Evolutionary conservation across 768 basidiomycete species (phyloP), one percentile per base, ranked within the genome.

Genomic region (Boletus insuetus): DNA sequence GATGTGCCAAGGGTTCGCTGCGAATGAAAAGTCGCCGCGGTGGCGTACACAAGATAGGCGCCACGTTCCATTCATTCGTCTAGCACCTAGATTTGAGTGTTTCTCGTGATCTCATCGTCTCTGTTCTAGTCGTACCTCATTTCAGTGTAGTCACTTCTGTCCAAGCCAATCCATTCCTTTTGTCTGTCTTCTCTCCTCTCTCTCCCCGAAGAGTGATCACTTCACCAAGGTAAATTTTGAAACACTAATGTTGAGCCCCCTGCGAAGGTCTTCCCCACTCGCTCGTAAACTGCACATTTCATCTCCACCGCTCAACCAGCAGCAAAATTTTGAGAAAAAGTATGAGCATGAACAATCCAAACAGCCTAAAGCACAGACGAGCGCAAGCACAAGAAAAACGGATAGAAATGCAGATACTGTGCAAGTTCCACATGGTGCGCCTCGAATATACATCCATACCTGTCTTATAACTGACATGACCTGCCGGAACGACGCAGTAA

Each of bases 401-500:
- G 32, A 47, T 13, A 37, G 9, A 24, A 41, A 43, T 9, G 19
- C 12, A 11, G 39, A 53, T 1, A 0, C 35, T 0, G 16, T 39
- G 40, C 59, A 45, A 44, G 46, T 6, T 41, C 41, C 31, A 43
- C 54, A 53, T 9, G 59, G 62, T 58, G 63, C 14, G 60, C 32
- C 7, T 46, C 29, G 5, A 34, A 29, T 4, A 10, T 6, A 5
- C 16, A 17, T 8, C 11, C n/a, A n/a, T 38, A 16, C 12, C 16
- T 20, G 13, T 8, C n/a, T 9, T n/a, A n/a, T n/a, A 6, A 42
- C 17, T 35, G 32, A 53, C 39, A 5, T 20, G 35, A 34, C n/a
- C 7, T 3, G n/a, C 10, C 41, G 14, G 5, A 38, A 26, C 32
- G 34, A 19, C n/a, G 17, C 53, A 85, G 85, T 79, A 56, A 83